These are phyloP conservation scores for Cryptococcus wingfieldii DNA, from an alignment of 1,284 basidiomycete genomes.

Conservation along the genomic window DNA sequence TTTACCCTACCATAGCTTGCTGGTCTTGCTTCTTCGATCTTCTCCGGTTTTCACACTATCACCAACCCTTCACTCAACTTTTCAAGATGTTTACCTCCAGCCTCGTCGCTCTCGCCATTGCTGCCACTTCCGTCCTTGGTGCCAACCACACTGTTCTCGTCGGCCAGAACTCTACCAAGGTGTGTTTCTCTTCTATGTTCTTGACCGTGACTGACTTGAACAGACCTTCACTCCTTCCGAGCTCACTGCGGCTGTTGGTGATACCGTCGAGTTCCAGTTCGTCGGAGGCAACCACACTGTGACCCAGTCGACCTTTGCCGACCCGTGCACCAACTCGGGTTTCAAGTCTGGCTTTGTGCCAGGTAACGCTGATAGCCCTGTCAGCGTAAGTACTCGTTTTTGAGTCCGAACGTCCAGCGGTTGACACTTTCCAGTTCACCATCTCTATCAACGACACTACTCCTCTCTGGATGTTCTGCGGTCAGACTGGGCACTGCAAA, in stretches of 20 bases:
- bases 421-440: conserved; percentile 21
- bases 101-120: neutral
- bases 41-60: neutral
- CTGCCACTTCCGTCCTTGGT: neutral
- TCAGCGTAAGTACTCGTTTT: conserved; percentile 54
- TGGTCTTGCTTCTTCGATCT: neutral
- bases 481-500: conserved; percentile 56
- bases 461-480: conserved; percentile 63
- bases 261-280: conserved; percentile 18
- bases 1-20: neutral
- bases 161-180: conserved; percentile 1
- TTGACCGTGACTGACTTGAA: neutral
- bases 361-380: conserved; percentile 35
- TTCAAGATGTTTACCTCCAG: neutral
- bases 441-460: conserved; percentile 53
- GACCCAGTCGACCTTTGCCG: conserved; percentile 58
- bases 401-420: neutral
- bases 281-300: conserved; percentile 56
- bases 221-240: conserved; percentile 5
- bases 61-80: neutral
- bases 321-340: conserved; percentile 54
- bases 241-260: conserved; percentile 9
- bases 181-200: neutral
- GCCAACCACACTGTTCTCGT: conserved; percentile 1
- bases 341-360: conserved; percentile 54